Evolutionary conservation across 768 basidiomycete genomes (phyloP).

Genomic region (Udeniomyces megalosporus): DNA sequence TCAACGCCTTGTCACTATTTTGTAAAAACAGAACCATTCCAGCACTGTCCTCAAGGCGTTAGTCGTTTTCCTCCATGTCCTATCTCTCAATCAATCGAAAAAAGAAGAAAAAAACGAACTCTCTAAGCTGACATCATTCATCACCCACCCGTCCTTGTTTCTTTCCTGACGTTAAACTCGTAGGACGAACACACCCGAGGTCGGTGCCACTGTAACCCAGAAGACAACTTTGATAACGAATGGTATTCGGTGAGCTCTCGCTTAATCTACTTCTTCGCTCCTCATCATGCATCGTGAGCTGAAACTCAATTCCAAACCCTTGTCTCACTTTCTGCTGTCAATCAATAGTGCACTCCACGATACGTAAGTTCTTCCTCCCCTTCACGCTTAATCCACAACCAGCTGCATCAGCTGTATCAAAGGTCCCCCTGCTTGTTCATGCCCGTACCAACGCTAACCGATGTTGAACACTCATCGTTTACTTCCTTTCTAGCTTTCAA

Average conservation of each 20-base stretch:
- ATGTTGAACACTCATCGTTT: too few species aligned
- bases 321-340: too few species aligned
- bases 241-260: conserved; percentile 19
- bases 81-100: too few species aligned
- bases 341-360: too few species aligned
- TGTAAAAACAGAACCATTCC: conserved; percentile 48
- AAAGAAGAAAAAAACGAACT: too few species aligned
- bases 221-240: conserved; percentile 47
- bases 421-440: too few species aligned
- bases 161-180: not conserved
- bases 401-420: too few species aligned
- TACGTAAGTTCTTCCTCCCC: too few species aligned
- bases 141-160: conserved; percentile 29
- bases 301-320: too few species aligned
- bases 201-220: not conserved
- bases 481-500: not conserved
- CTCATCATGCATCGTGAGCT: too few species aligned
- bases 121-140: conserved; percentile 71
- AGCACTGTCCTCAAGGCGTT: conserved; percentile 71
- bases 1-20: conserved; percentile 19
- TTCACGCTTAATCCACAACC: too few species aligned
- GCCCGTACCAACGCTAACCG: too few species aligned
- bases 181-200: not conserved
- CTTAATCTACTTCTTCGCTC: not conserved
- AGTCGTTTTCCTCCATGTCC: conserved; percentile 32